A percentile compares a stretch with the other conserved stretches of the same genome.
Evolutionary conservation across 2,329 filamentous ascomycete genomes (phyloP).

Genomic region (Raffaelea arxii): DNA sequence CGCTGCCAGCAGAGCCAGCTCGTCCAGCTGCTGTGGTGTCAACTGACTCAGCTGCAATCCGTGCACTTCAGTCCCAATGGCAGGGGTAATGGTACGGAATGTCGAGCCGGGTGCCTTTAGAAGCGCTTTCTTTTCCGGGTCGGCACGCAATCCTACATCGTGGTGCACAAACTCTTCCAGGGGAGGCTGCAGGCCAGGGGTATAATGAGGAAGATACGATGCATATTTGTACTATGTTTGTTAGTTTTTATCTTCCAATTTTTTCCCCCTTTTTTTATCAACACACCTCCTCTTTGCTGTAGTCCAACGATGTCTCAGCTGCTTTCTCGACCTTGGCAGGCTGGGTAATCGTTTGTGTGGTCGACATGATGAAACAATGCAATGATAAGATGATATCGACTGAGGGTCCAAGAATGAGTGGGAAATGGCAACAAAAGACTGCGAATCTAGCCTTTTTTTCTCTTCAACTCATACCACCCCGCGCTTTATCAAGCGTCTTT

Average conservation of each 20-base stretch:
- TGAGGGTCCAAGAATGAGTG: not conserved
- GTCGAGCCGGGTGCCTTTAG: constrained; percentile 10
- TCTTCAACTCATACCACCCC: too few species aligned
- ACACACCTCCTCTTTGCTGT: constrained; percentile 5
- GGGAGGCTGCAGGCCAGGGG: constrained; percentile 5
- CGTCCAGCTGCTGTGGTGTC: constrained; percentile 26
- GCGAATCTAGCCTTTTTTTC: not conserved
- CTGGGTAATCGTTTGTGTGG: not conserved
- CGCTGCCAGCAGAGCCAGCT: constrained; percentile 27
- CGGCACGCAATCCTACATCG: constrained; percentile 11
- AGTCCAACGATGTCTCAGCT: constrained; percentile 10
- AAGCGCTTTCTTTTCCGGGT: constrained; percentile 18
- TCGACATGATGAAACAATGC: not conserved
- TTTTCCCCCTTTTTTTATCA: too few species aligned
- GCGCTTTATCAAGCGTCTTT: too few species aligned
- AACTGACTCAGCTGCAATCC: constrained; percentile 28
- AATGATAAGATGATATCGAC: not conserved
- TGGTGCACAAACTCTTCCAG: constrained; percentile 10
- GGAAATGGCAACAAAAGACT: not conserved
- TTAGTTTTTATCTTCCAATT: too few species aligned
- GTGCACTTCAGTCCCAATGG: constrained; percentile 29
- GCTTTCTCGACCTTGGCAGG: not conserved
- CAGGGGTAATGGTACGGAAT: constrained; percentile 18
- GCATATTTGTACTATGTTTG: constrained; percentile 14
- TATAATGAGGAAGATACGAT: constrained; percentile 10